Percentiles rank a stretch among this genome's conserved stretches.
Conservation (phyloP, 2,329 filamentous ascomycete genomes). For the Diaporthe destruens region DNA sequence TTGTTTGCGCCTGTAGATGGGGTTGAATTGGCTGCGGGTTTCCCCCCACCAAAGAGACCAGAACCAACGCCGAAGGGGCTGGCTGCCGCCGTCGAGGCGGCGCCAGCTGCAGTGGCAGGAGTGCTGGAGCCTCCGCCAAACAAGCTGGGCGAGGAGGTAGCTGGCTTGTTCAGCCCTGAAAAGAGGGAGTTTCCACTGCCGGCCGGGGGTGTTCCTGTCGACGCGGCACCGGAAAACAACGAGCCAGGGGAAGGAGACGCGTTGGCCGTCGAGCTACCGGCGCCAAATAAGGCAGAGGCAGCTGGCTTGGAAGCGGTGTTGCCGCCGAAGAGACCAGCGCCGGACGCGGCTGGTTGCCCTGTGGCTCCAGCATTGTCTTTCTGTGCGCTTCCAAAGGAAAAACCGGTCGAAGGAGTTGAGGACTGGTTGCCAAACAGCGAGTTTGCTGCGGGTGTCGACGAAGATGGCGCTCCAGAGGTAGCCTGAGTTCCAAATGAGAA, state of each 20-base stretch:
- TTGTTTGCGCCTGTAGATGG: slow-evolving; percentile 41
- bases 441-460: slow-evolving; percentile 56
- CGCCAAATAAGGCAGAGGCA: slow-evolving; percentile 33
- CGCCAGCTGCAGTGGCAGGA: slow-evolving; percentile 38
- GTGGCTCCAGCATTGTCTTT: slow-evolving; percentile 35
- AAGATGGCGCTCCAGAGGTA: slow-evolving; percentile 54
- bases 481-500: slow-evolving; percentile 49
- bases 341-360: slow-evolving; percentile 40
- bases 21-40: slow-evolving; percentile 38
- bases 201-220: slow-evolving; percentile 48
- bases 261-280: slow-evolving; percentile 43
- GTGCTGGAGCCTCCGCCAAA: slow-evolving; percentile 48
- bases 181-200: slow-evolving; percentile 46
- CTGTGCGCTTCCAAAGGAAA: slow-evolving; percentile 56
- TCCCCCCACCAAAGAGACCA: slow-evolving; percentile 48
- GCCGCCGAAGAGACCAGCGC: slow-evolving; percentile 52
- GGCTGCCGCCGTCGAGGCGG: slow-evolving; percentile 26
- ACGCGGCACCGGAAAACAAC: slow-evolving; percentile 49
- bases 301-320: slow-evolving; percentile 29
- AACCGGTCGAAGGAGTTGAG: slow-evolving; percentile 44
- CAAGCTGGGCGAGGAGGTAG: slow-evolving; percentile 40
- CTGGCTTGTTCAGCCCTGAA: slow-evolving; percentile 43
- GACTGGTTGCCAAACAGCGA: slow-evolving; percentile 55
- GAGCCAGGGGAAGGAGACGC: slow-evolving; percentile 49
- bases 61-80: slow-evolving; percentile 34